phyloP scores from a whole-genome alignment of 1,284 basidiomycete genomes.

The Pseudomicrostroma phylloplanum region DNA sequence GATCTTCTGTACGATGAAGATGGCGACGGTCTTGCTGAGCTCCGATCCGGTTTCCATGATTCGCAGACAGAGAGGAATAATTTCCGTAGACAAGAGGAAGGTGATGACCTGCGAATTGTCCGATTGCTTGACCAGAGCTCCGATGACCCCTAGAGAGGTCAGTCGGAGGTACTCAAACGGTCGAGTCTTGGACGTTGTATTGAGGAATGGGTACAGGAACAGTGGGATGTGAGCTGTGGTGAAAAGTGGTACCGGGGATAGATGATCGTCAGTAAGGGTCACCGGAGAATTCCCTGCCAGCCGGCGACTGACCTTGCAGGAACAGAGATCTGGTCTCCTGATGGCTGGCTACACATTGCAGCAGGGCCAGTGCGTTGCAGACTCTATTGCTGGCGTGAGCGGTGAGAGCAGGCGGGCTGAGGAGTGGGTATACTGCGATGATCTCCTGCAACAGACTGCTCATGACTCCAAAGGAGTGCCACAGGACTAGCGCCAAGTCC shows the following conservation, averaged over 20 bases:
- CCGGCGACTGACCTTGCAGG: slow-evolving; percentile 26
- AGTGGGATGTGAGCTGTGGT: slow-evolving; percentile 86
- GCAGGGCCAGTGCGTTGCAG: slow-evolving; percentile 92
- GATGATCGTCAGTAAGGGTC: not conserved
- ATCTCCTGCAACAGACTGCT: slow-evolving; percentile 97
- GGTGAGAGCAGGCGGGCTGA: slow-evolving; percentile 90
- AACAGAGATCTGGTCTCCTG: slow-evolving; percentile 46
- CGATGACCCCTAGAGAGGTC: slow-evolving; percentile 95
- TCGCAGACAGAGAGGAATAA: slow-evolving; percentile 95
- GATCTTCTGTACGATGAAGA: slow-evolving; percentile 99
- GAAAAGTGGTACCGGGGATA: not conserved
- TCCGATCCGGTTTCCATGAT: slow-evolving; percentile 99
- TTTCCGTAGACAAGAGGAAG: slow-evolving; percentile 97
- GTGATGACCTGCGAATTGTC: slow-evolving; percentile 99
- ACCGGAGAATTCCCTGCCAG: not conserved
- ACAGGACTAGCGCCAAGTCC: slow-evolving; percentile 91
- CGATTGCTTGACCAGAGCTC: slow-evolving; percentile 89
- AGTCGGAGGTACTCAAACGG: slow-evolving; percentile 98
- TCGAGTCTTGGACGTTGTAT: slow-evolving; percentile 96
- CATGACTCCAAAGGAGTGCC: slow-evolving; percentile 99
- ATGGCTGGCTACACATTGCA: slow-evolving; percentile 77
- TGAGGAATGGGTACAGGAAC: slow-evolving; percentile 97
- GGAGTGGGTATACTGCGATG: slow-evolving; percentile 91
- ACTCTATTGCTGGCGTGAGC: slow-evolving; percentile 99
- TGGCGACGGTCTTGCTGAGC: slow-evolving; percentile 97